Evolutionary conservation across 805 yeast species (phyloP).

Genomic region (Kluyveromyces starmeri): DNA sequence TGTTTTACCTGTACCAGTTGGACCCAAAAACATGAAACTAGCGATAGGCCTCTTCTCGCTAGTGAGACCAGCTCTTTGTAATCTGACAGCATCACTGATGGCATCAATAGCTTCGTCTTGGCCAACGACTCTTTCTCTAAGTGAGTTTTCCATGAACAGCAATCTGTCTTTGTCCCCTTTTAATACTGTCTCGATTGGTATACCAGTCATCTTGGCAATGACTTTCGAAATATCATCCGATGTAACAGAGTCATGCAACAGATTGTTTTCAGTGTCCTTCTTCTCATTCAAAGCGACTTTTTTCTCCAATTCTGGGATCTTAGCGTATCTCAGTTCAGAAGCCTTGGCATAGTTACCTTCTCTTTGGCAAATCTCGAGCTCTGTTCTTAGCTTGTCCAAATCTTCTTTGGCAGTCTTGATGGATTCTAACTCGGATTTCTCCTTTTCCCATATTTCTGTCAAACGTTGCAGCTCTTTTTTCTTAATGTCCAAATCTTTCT

Average conservation of each 20-base stretch:
- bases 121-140: constrained; percentile 77
- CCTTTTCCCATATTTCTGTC: constrained; percentile 81
- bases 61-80: constrained; percentile 94
- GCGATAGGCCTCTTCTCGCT: constrained; percentile 94
- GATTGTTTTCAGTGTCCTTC: constrained; percentile 32
- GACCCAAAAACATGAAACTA: constrained; percentile 92
- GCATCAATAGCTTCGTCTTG: constrained; percentile 92
- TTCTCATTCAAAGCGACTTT: constrained; percentile 41
- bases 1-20: constrained; percentile 98
- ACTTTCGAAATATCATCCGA: constrained; percentile 91
- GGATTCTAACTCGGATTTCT: constrained; percentile 64
- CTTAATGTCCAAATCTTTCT: constrained; percentile 55
- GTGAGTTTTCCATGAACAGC: constrained; percentile 73
- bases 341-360: constrained; percentile 82
- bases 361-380: constrained; percentile 74
- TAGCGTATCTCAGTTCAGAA: constrained; percentile 79
- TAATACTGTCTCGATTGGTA: constrained; percentile 83
- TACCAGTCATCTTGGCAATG: constrained; percentile 90
- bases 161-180: constrained; percentile 92
- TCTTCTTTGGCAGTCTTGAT: constrained; percentile 74
- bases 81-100: constrained; percentile 86
- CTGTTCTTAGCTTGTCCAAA: constrained; percentile 75
- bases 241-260: constrained; percentile 78
- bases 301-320: constrained; percentile 70
- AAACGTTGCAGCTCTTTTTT: constrained; percentile 58